Evolutionary conservation across 176 grass and related monocot species (phyloP).

Genomic region (Juncus effusus): DNA sequence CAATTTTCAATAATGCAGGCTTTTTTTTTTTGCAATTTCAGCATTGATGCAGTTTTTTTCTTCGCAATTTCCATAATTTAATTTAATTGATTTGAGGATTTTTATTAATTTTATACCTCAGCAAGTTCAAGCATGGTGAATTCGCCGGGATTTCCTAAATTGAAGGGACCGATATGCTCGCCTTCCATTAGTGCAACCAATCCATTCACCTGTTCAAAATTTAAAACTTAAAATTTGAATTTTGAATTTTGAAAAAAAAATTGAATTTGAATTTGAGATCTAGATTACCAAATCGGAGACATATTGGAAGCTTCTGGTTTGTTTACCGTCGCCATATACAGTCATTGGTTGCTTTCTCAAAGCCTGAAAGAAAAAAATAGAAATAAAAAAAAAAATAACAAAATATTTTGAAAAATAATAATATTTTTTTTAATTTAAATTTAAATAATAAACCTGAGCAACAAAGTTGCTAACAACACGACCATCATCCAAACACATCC

Average conservation of each 20-base stretch:
- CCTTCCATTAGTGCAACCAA: constrained; percentile 83
- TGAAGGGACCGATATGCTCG: constrained; percentile 82
- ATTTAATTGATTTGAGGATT: background rate
- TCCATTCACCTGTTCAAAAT: constrained; percentile 64
- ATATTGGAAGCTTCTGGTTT: constrained; percentile 95
- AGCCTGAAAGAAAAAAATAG: constrained; percentile 44
- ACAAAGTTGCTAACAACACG: constrained; percentile 97
- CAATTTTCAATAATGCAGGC: no score
- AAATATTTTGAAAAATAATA: no score
- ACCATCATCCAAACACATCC: constrained; percentile 94
- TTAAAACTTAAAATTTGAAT: background rate
- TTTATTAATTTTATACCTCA: constrained; percentile 39
- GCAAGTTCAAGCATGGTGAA: constrained; percentile 98
- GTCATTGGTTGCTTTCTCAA: constrained; percentile 86
- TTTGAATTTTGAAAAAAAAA: constrained; percentile 3
- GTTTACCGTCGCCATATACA: constrained; percentile 93
- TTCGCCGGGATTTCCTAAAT: constrained; percentile 94
- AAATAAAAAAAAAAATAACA: constrained; percentile 8
- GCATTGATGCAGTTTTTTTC: no score
- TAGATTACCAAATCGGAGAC: constrained; percentile 87
- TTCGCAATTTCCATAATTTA: background rate
- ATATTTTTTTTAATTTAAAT: background rate
- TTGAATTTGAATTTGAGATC: background rate
- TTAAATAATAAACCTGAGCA: constrained; percentile 56
- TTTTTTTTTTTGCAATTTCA: no score